These are phyloP conservation scores for Mortierella sp. DNA, from an alignment of 371 early-diverging fungal species.

Conservation along the genomic window DNA sequence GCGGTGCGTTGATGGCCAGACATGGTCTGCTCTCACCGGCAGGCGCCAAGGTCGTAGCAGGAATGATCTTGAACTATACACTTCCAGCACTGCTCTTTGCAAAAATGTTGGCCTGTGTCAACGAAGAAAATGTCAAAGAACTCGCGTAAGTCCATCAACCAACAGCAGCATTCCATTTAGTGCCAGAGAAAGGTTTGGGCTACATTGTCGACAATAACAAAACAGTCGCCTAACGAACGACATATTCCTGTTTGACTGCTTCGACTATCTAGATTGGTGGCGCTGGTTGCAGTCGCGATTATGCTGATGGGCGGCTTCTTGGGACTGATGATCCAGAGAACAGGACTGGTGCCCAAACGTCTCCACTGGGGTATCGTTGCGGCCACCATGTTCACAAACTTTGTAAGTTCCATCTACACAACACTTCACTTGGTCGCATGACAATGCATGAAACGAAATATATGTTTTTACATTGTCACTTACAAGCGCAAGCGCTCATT, in stretches of 20 bases:
- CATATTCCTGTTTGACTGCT: background rate
- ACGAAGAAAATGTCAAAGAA: slow-evolving; percentile 29
- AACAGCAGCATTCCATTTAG: no score
- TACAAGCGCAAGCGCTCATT: background rate
- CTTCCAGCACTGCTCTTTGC: slow-evolving; percentile 55
- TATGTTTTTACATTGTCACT: background rate
- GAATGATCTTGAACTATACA: slow-evolving; percentile 50
- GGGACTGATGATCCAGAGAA: slow-evolving; percentile 42
- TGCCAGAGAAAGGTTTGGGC: no score
- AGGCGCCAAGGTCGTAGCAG: slow-evolving; percentile 50
- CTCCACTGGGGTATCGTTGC: slow-evolving; percentile 50
- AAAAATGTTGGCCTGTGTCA: slow-evolving; percentile 51
- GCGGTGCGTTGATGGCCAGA: slow-evolving; percentile 54
- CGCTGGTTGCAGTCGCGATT: slow-evolving; percentile 24
- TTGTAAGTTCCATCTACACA: slow-evolving; percentile 24
- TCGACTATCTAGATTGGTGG: slow-evolving; percentile 20
- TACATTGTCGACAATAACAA: background rate
- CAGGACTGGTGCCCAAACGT: slow-evolving; percentile 43
- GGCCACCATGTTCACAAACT: slow-evolving; percentile 56
- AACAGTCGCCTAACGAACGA: no score
- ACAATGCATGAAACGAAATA: no score
- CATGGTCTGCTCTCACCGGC: slow-evolving; percentile 51
- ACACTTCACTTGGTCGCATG: no score
- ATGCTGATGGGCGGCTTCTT: slow-evolving; percentile 36
- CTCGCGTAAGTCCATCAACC: slow-evolving; percentile 29